phyloP scores from a whole-genome alignment of 2,329 filamentous ascomycete species.

The Ceratocystis ficicola region DNA sequence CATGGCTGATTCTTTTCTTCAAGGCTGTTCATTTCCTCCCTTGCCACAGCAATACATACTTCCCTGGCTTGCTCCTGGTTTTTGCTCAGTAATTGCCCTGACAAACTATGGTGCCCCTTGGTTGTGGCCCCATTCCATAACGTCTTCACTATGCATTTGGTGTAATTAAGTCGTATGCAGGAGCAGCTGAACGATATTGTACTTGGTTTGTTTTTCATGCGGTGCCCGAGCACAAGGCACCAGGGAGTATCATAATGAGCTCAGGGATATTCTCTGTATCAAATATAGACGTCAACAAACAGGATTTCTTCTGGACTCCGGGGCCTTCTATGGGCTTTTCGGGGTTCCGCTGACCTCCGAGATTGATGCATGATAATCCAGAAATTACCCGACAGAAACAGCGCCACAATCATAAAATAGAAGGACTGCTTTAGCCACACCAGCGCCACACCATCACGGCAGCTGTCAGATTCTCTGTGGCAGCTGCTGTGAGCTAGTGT shows the following conservation, averaged over 20 bases:
- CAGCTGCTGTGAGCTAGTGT: not conserved
- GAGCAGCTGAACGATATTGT: not conserved
- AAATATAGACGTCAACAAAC: not conserved
- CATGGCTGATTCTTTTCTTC: not conserved
- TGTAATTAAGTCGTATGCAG: not conserved
- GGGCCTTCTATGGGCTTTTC: not conserved
- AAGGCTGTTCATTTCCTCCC: not conserved
- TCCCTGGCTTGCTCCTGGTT: not conserved
- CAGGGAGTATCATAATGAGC: not conserved
- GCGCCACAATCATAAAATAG: not conserved
- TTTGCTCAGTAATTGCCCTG: not conserved
- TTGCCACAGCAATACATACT: not conserved
- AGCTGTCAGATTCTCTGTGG: not conserved
- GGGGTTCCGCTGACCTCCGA: slow-evolving; percentile 9
- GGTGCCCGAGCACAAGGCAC: not conserved
- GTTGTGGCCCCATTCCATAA: not conserved
- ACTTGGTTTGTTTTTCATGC: not conserved
- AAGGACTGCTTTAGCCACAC: not conserved
- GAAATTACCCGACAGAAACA: not conserved
- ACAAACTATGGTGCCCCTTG: not conserved
- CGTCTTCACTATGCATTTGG: not conserved
- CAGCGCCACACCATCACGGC: not conserved
- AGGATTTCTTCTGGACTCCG: slow-evolving; percentile 4
- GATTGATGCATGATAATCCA: not conserved
- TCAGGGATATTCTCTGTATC: not conserved